phyloP scores from a whole-genome alignment of 495 filamentous ascomycete genomes.

The Podospora pseudocomata region DNA sequence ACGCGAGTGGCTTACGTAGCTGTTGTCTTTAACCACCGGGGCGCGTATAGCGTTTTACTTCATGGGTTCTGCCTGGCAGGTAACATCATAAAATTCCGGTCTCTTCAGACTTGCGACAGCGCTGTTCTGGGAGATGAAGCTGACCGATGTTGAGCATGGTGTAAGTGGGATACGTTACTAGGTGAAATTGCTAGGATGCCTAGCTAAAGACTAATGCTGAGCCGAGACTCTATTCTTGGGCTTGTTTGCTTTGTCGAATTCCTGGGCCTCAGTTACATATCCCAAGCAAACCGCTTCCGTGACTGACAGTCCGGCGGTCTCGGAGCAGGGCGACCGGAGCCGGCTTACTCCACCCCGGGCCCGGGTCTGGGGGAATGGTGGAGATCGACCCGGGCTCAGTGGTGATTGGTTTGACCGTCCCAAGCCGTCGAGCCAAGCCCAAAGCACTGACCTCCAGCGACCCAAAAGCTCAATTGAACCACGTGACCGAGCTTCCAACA shows the following conservation, averaged over 20 bases:
- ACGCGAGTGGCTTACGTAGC: background rate
- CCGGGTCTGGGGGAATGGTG: slow-evolving; percentile 9
- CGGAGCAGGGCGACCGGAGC: background rate
- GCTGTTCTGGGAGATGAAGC: background rate
- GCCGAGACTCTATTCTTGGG: background rate
- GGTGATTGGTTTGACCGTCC: slow-evolving; percentile 8
- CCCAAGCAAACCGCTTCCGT: background rate
- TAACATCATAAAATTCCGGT: background rate
- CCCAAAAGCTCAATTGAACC: background rate
- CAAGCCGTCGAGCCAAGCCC: background rate
- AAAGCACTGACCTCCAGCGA: background rate
- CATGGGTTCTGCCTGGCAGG: background rate
- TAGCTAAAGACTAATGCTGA: background rate
- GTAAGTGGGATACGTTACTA: background rate
- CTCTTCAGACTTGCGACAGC: background rate
- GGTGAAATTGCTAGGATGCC: background rate
- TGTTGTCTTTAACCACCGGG: background rate
- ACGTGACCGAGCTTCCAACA: slow-evolving; percentile 16
- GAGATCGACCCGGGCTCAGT: background rate
- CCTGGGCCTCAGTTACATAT: background rate
- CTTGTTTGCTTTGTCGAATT: background rate
- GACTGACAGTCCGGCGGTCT: background rate
- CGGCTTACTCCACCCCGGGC: slow-evolving; percentile 4
- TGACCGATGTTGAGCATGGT: background rate
- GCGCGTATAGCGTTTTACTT: background rate